Conservation (phyloP, 768 basidiomycete genomes). For the Cyathus striatus region DNA sequence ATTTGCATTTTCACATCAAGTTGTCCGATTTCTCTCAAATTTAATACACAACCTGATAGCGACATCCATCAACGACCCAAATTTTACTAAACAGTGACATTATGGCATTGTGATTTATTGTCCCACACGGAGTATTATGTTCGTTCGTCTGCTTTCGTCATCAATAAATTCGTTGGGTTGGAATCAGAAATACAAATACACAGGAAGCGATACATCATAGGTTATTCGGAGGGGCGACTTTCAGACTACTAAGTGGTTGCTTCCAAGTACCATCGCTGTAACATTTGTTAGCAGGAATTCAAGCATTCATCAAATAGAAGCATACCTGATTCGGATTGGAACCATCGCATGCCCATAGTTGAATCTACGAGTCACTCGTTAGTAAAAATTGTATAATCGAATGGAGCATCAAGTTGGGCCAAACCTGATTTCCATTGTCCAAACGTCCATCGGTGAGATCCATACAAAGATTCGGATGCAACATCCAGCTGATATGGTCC, state of each 20-base stretch:
- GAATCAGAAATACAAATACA: too few relatives aligned
- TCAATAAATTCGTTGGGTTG: too few relatives aligned
- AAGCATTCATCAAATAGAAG: background rate
- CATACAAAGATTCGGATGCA: constrained; percentile 6
- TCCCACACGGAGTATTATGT: too few relatives aligned
- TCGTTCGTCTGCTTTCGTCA: too few relatives aligned
- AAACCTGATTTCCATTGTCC: constrained; percentile 8
- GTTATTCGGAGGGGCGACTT: too few relatives aligned
- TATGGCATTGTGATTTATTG: too few relatives aligned
- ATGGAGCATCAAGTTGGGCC: background rate
- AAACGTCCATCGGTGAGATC: constrained; percentile 9
- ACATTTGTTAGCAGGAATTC: background rate
- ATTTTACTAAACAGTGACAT: too few relatives aligned
- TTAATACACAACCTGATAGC: too few relatives aligned
- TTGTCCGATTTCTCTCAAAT: too few relatives aligned
- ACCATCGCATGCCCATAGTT: constrained; percentile 8
- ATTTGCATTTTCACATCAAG: too few relatives aligned
- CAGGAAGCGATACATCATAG: too few relatives aligned
- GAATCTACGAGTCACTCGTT: constrained; percentile 4
- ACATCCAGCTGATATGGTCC: constrained; percentile 8
- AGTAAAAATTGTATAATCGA: background rate
- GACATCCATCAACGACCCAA: too few relatives aligned
- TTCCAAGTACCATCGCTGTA: background rate
- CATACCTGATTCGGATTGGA: constrained; percentile 9
- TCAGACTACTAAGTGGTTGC: background rate